Conservation (phyloP, 805 yeast species). For the Sugiyamaella boreocaroliniensis region DNA sequence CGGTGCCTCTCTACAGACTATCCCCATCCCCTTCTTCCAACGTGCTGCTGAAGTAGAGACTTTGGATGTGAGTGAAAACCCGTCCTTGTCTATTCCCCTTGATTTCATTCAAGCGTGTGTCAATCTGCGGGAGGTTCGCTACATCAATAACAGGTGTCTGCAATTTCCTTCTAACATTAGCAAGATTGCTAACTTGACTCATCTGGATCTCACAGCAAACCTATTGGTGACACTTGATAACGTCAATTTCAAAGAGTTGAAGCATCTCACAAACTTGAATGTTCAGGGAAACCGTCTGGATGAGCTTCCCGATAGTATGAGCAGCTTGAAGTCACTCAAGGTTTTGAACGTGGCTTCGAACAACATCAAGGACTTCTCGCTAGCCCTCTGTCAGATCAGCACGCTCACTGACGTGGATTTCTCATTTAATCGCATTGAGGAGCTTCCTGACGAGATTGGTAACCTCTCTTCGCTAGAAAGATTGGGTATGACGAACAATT, state of each 20-base stretch:
- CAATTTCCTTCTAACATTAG: conserved; percentile 68
- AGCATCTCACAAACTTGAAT: conserved; percentile 50
- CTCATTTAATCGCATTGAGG: conserved; percentile 67
- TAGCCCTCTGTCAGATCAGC: conserved; percentile 50
- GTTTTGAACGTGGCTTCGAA: conserved; percentile 76
- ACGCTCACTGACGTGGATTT: conserved; percentile 64
- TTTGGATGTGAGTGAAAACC: conserved; percentile 78
- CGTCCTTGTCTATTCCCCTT: conserved; percentile 73
- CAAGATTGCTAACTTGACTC: conserved; percentile 58
- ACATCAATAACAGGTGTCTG: conserved; percentile 65
- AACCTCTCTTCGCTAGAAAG: conserved; percentile 55
- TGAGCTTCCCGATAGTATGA: conserved; percentile 54
- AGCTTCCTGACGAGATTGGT: conserved; percentile 56
- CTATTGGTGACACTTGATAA: conserved; percentile 48
- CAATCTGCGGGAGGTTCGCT: conserved; percentile 59
- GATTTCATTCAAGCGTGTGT: conserved; percentile 81
- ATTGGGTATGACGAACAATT: conserved; percentile 70
- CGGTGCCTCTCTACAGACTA: conserved; percentile 68
- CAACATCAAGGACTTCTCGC: conserved; percentile 49
- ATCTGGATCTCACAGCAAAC: conserved; percentile 72
- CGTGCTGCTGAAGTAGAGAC: conserved; percentile 75
- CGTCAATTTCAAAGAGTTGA: conserved; percentile 46
- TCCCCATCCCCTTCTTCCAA: conserved; percentile 76
- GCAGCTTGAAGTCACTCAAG: conserved; percentile 45
- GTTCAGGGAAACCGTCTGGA: conserved; percentile 71